phyloP scores from a whole-genome alignment of 345 rosid species.

The Salix caprea region DNA sequence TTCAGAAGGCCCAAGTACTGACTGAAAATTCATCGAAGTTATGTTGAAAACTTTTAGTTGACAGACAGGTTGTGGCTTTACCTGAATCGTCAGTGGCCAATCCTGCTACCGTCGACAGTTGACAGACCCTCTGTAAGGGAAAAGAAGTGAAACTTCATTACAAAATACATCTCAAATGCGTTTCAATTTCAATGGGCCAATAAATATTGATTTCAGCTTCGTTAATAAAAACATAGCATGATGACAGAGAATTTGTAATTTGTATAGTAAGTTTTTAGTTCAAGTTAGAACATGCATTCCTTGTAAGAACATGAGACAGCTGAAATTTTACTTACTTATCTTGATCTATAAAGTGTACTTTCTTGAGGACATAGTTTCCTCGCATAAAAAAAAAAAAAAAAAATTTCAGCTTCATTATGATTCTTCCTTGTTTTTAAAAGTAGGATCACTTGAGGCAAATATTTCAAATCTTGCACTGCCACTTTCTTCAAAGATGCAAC shows the following conservation, averaged over 20 bases:
- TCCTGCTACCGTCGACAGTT: neutral
- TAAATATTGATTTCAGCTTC: neutral
- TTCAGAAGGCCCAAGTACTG: neutral
- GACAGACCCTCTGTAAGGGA: neutral
- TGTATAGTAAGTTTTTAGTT: fast-evolving
- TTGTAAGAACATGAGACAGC: too few relatives aligned
- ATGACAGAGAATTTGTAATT: too few relatives aligned
- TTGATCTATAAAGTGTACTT: too few relatives aligned
- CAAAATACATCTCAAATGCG: neutral
- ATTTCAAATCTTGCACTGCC: neutral
- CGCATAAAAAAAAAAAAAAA: too few relatives aligned
- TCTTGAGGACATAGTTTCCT: too few relatives aligned
- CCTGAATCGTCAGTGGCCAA: neutral
- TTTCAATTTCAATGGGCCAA: neutral
- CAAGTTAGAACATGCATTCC: too few relatives aligned
- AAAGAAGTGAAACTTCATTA: neutral
- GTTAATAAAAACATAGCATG: too few relatives aligned
- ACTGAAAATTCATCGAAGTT: neutral
- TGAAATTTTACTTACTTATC: fast-evolving
- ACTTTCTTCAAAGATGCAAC: neutral
- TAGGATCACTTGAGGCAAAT: neutral
- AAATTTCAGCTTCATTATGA: neutral
- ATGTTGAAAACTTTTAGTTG: neutral
- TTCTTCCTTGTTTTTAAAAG: neutral
- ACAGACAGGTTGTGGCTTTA: neutral